phyloP scores from a whole-genome alignment of 2,329 filamentous ascomycete species.

The Aspergillus udagawae region DNA sequence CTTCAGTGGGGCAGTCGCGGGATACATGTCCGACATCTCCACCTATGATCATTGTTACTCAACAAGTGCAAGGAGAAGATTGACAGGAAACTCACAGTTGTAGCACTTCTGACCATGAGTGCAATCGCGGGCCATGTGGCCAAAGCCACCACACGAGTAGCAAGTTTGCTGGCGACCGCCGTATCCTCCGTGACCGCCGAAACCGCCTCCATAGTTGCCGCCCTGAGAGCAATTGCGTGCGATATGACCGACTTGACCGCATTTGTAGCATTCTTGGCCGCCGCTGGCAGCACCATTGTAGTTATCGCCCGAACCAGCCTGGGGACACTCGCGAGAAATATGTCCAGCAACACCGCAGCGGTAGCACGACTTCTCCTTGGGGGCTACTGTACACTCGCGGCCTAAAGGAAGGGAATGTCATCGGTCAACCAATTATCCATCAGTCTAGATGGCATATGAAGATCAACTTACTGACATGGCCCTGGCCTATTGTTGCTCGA shows the following conservation, averaged over 20 bases:
- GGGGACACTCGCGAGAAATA: slow-evolving; percentile 75
- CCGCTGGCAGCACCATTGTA: slow-evolving; percentile 45
- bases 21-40: slow-evolving; percentile 91
- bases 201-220: slow-evolving; percentile 48
- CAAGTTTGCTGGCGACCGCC: slow-evolving; percentile 72
- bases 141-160: slow-evolving; percentile 96
- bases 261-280: slow-evolving; percentile 91
- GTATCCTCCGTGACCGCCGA: slow-evolving; percentile 44
- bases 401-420: slow-evolving; percentile 45
- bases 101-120: slow-evolving; percentile 99
- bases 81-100: slow-evolving; percentile 67
- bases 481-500: slow-evolving; percentile 47
- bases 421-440: neutral
- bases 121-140: slow-evolving; percentile 97
- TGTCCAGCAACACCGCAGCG: slow-evolving; percentile 72
- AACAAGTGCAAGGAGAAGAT: neutral
- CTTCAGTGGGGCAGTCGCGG: slow-evolving; percentile 93
- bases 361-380: slow-evolving; percentile 75
- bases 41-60: slow-evolving; percentile 39
- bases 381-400: slow-evolving; percentile 85
- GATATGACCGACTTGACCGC: slow-evolving; percentile 93
- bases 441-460: neutral
- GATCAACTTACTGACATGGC: slow-evolving; percentile 68
- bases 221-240: slow-evolving; percentile 62
- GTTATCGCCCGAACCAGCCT: slow-evolving; percentile 43